phyloP scores from a whole-genome alignment of 2,329 filamentous ascomycete species.

The Arthrobotrys sphaeroides region DNA sequence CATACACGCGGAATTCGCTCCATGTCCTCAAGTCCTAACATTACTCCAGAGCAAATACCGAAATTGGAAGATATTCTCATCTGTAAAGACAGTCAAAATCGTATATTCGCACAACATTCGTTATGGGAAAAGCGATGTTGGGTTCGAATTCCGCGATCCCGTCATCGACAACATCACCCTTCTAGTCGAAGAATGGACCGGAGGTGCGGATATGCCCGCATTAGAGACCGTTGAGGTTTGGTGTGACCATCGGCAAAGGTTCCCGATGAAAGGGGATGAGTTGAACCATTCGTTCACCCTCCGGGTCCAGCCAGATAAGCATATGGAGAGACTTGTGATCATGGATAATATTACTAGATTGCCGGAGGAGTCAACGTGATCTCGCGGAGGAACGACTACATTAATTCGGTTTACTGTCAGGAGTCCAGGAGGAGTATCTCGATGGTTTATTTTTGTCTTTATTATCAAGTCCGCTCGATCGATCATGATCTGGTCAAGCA shows the following conservation, averaged over 20 bases:
- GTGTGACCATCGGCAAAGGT: not conserved
- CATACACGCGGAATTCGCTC: too few relatives aligned
- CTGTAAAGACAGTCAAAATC: slow-evolving; percentile 6
- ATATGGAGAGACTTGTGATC: not conserved
- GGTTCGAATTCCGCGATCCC: not conserved
- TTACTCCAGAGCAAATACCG: not conserved
- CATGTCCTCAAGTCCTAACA: not conserved
- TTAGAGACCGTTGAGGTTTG: slow-evolving; percentile 16
- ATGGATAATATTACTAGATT: not conserved
- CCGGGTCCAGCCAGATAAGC: not conserved
- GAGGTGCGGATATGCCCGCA: not conserved
- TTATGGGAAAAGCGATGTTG: not conserved
- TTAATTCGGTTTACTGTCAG: too few relatives aligned
- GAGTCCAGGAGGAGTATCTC: too few relatives aligned
- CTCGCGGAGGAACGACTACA: too few relatives aligned
- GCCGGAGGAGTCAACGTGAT: not conserved
- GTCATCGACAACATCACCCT: not conserved
- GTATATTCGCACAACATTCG: not conserved
- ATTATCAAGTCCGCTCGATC: too few relatives aligned
- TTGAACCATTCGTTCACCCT: slow-evolving; percentile 1
- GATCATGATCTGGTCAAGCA: too few relatives aligned
- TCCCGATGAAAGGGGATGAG: not conserved
- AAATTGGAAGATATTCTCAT: not conserved
- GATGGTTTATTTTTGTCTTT: too few relatives aligned
- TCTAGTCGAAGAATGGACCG: slow-evolving; percentile 14